Evolutionary conservation across 352 stramenopile genomes (phyloP).

Genomic region (Phytophthora nicotianae): DNA sequence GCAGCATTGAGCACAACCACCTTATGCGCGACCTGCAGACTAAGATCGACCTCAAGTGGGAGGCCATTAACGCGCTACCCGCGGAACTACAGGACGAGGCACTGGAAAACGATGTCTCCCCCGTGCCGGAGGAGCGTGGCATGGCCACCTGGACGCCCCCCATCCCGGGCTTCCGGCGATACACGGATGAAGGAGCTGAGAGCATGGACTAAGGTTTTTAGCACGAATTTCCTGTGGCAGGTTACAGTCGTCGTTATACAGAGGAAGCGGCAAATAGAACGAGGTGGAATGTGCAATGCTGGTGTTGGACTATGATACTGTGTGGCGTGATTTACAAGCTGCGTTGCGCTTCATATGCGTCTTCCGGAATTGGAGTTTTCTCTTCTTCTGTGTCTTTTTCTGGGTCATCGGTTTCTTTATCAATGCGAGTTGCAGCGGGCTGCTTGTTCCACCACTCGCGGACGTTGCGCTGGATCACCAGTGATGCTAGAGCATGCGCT

Average conservation of each 20-base stretch:
- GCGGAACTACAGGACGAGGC: conserved; percentile 81
- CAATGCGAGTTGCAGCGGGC: conserved; percentile 32
- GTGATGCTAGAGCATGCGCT: conserved; percentile 75
- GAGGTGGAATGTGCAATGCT: conserved; percentile 25
- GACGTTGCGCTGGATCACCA: conserved; percentile 88
- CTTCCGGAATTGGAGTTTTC: conserved; percentile 1
- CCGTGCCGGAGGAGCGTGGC: conserved; percentile 65
- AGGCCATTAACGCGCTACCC: conserved; percentile 88
- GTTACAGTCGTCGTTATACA: conserved; percentile 24
- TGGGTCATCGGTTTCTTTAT: conserved; percentile 7
- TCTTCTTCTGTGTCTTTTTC: conserved; percentile 18
- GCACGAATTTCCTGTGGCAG: conserved; percentile 6
- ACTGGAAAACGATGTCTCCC: conserved; percentile 66
- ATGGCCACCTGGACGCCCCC: conserved; percentile 90
- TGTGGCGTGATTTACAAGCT: conserved; percentile 23
- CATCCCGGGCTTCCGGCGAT: conserved; percentile 86
- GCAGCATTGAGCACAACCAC: conserved; percentile 85
- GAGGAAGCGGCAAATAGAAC: conserved; percentile 33
- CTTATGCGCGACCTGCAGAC: conserved; percentile 89
- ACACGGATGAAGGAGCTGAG: conserved; percentile 63
- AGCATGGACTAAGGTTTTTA: conserved; percentile 22
- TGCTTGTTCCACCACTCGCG: conserved; percentile 87
- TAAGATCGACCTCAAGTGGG: conserved; percentile 93
- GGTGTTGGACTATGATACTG: conserved; percentile 24
- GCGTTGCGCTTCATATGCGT: conserved; percentile 15